Percentiles rank a stretch among this genome's conserved stretches.
Evolutionary conservation across 2,329 filamentous ascomycete genomes (phyloP).

Genomic region (Trichoderma sp.): DNA sequence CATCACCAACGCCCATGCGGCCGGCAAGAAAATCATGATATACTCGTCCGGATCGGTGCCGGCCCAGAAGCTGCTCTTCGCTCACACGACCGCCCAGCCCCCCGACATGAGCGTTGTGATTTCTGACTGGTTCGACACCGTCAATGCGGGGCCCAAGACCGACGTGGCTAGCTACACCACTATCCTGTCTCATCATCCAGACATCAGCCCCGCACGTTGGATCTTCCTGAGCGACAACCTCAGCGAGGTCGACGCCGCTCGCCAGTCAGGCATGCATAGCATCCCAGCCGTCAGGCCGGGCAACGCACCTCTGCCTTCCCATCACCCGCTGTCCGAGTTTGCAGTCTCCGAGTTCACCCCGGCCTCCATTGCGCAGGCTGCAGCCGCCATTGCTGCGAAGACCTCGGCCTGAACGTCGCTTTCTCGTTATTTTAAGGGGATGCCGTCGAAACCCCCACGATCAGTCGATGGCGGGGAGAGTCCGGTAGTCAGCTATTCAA

Average conservation of each 20-base stretch:
- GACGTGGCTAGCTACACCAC: constrained; percentile 68
- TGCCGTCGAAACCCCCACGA: background rate
- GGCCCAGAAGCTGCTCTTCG: constrained; percentile 80
- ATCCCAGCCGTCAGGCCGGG: constrained; percentile 68
- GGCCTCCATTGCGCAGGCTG: constrained; percentile 30
- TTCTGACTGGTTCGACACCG: constrained; percentile 75
- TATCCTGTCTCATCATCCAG: constrained; percentile 56
- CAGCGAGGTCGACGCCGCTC: constrained; percentile 67
- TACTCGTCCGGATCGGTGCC: constrained; percentile 82
- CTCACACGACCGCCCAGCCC: constrained; percentile 62
- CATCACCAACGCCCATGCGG: constrained; percentile 61
- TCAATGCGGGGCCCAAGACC: constrained; percentile 77
- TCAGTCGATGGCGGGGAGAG: constrained; percentile 14
- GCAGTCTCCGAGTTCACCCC: constrained; percentile 44
- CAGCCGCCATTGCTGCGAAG: constrained; percentile 18
- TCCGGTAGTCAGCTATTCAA: constrained; percentile 19
- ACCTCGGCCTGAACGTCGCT: background rate
- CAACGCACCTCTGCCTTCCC: constrained; percentile 64
- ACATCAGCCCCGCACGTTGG: constrained; percentile 57
- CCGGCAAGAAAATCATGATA: constrained; percentile 67
- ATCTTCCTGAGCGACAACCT: constrained; percentile 84
- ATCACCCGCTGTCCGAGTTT: constrained; percentile 45
- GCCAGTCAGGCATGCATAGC: constrained; percentile 64
- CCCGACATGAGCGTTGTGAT: constrained; percentile 64
- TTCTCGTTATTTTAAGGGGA: background rate